These are phyloP conservation scores for Globisporangium heterothallicum DNA, from an alignment of 352 stramenopile species.

Conservation along the genomic window DNA sequence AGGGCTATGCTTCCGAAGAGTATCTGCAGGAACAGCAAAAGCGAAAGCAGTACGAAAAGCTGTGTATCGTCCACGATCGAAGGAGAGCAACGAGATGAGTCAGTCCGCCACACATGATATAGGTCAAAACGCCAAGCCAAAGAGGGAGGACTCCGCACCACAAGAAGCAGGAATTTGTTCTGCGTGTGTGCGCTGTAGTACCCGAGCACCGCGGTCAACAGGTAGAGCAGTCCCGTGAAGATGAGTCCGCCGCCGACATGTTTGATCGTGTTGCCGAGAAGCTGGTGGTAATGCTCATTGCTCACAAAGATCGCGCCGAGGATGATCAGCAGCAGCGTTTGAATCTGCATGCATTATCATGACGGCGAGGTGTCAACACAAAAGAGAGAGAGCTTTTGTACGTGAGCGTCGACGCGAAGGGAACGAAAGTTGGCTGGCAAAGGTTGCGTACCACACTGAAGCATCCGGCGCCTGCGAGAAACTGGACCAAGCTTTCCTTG, in stretches of 20 bases:
- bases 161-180: slow-evolving; percentile 74
- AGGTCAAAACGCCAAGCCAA: not conserved
- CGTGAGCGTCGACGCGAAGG: too few species aligned
- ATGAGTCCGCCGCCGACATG: slow-evolving; percentile 61
- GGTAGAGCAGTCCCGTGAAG: slow-evolving; percentile 57
- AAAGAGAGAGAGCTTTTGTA: too few species aligned
- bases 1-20: slow-evolving; percentile 56
- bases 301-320: slow-evolving; percentile 41
- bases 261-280: slow-evolving; percentile 43
- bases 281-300: slow-evolving; percentile 58
- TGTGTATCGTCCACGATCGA: too few species aligned
- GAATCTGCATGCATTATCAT: slow-evolving; percentile 19
- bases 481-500: slow-evolving; percentile 65
- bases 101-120: too few species aligned
- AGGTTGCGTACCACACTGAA: slow-evolving; percentile 40
- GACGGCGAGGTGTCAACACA: too few species aligned
- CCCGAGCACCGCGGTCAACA: slow-evolving; percentile 35
- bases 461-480: slow-evolving; percentile 47
- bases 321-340: slow-evolving; percentile 47
- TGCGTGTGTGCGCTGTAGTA: slow-evolving; percentile 51
- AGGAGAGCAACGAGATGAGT: too few species aligned
- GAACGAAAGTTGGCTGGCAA: not conserved
- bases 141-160: slow-evolving; percentile 18
- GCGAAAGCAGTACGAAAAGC: slow-evolving; percentile 36
- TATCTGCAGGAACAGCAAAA: slow-evolving; percentile 56